Conservation (phyloP, 2,329 filamentous ascomycete species). For the Colletotrichum aenigma region DNA sequence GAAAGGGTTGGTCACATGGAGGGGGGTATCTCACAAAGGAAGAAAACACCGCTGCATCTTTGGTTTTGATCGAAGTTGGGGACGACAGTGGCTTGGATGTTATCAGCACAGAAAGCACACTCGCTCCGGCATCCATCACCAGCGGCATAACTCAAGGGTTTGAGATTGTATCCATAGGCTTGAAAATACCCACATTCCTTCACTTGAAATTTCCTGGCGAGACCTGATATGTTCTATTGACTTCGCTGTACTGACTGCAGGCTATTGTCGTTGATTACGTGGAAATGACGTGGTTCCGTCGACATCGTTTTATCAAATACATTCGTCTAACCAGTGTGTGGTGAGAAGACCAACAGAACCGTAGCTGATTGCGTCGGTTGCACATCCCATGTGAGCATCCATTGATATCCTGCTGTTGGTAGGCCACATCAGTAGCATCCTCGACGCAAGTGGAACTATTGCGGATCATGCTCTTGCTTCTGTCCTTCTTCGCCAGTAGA, state of each 20-base stretch:
- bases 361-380: too few species aligned
- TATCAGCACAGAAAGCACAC: background rate
- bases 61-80: too few species aligned
- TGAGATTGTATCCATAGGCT: background rate
- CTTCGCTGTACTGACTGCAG: background rate
- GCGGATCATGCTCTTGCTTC: background rate
- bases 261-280: background rate
- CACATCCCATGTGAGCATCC: background rate
- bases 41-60: background rate
- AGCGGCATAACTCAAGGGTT: background rate
- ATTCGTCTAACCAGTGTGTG: background rate
- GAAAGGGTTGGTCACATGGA: background rate
- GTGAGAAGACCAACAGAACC: background rate
- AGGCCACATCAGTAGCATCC: background rate
- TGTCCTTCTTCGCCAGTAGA: background rate
- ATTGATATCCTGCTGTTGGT: too few species aligned
- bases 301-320: background rate
- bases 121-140: background rate
- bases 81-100: background rate
- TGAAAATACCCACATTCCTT: constrained; percentile 9
- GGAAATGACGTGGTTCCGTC: background rate
- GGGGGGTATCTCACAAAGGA: background rate
- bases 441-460: fast-evolving
- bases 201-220: background rate
- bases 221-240: background rate